phyloP scores from a whole-genome alignment of 2,329 filamentous ascomycete species.

The Raffaelea albimanens region DNA sequence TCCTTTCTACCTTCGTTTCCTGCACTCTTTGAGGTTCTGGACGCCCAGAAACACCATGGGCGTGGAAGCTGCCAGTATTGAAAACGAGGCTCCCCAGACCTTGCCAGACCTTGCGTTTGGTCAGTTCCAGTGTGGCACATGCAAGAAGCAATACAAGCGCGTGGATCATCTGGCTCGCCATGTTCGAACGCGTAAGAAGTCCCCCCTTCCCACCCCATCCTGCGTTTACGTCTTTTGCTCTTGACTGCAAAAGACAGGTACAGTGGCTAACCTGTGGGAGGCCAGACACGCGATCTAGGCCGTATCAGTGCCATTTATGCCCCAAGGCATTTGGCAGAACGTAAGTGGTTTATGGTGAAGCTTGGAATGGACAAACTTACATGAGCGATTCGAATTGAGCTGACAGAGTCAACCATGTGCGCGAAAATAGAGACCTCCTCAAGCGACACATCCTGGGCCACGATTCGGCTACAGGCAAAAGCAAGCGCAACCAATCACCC shows the following conservation, averaged over 20 bases:
- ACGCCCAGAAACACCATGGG: not conserved
- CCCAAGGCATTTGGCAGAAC: not conserved
- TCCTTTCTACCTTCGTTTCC: too few species aligned
- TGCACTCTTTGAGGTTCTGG: too few species aligned
- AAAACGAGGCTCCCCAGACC: not conserved
- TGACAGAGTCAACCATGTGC: too few species aligned
- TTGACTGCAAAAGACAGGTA: not conserved
- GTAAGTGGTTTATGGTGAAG: not conserved
- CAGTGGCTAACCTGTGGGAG: not conserved
- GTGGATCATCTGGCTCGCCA: not conserved
- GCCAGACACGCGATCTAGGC: not conserved
- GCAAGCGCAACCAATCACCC: not conserved
- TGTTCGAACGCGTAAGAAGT: not conserved
- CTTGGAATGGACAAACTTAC: too few species aligned
- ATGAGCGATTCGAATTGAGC: too few species aligned
- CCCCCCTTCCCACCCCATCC: not conserved
- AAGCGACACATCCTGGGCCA: not conserved
- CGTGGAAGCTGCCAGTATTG: not conserved
- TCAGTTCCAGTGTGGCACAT: not conserved
- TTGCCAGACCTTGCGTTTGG: not conserved
- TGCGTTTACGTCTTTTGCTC: not conserved
- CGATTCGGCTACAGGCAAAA: not conserved
- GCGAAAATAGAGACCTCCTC: not conserved
- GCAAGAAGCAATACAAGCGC: not conserved
- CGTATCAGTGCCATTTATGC: not conserved